Evolutionary conservation across 345 rosid genomes (phyloP).

Genomic region (Salix viminalis): DNA sequence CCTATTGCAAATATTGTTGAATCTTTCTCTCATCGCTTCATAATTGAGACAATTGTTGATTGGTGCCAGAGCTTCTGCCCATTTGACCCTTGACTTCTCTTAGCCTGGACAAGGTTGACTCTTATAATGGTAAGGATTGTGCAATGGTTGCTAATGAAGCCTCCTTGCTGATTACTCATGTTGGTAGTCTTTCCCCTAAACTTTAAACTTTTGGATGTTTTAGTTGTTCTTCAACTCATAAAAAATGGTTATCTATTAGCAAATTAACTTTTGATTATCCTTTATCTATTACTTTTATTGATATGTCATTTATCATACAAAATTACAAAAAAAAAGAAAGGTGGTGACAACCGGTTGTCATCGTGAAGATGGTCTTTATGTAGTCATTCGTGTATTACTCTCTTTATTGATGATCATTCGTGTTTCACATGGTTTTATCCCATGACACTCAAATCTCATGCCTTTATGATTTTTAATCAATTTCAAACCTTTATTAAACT

Average conservation of each 20-base stretch:
- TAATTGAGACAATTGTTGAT: background rate
- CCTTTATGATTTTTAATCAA: background rate
- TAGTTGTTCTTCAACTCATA: slow-evolving; percentile 9
- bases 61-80: background rate
- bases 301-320: background rate
- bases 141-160: slow-evolving; percentile 12
- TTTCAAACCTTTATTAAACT: background rate
- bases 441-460: background rate
- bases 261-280: slow-evolving; percentile 2
- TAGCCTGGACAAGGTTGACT: background rate
- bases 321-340: background rate
- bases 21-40: background rate
- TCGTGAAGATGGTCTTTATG: too few relatives aligned
- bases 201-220: slow-evolving; percentile 1
- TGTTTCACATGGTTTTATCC: background rate
- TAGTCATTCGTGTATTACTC: too few relatives aligned
- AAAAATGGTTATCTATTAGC: slow-evolving; percentile 13
- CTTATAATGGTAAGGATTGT: slow-evolving; percentile 13
- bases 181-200: background rate
- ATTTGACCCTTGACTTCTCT: background rate
- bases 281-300: background rate
- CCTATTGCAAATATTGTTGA: too few relatives aligned
- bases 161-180: background rate
- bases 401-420: background rate
- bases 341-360: too few relatives aligned